Evolutionary conservation across 345 rosid genomes (phyloP), one percentile per base, ranked within the genome.

Genomic region (Brassica napus): DNA sequence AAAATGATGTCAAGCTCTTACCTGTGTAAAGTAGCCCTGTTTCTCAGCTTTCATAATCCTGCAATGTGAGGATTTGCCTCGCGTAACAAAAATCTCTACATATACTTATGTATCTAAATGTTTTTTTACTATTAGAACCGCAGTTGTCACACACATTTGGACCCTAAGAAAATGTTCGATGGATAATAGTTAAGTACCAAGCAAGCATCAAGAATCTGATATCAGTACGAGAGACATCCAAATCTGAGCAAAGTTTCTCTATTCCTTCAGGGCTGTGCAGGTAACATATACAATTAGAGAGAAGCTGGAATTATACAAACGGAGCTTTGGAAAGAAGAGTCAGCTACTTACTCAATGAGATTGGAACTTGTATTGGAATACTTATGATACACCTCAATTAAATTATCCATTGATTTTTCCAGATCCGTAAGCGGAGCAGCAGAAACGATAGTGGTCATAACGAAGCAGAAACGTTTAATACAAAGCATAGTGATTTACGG

Each of bases 11-110:
- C 18, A 18, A 18, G 18, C 18, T 18, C 18, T 18, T 18, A 18
- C 98, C 98, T 88, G 74, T 57, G 96, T 95, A 72, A 95, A 90
- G 85, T 92, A 95, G 72, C 97, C 99, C 65, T 92, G 99, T 83
- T 89, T 95, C 86, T 92, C 98, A 52, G 97, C 86, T 84, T 88
- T 91, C 99, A 95, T 92, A 81, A 87, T 92, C 99, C 99, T 95
- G 90, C 32, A 0, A 81, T 5, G 39, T 32, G 24, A 49, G 18
- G 74, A 68, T 31, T 31, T 6, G 18, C 18, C 18, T 18, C 18
- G 18, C 18, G 18, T 18, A 18, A 18, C 18, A 18, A 18, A 18
- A 18, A 18, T 18, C 18, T 18, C 18, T 18, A 18, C 18, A 0
- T 18, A 18, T 18, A 18, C 18, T 18, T 26, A 37, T 6, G 8